phyloP scores from a whole-genome alignment of 2,329 filamentous ascomycete species.

The Blastomyces emzantsi region DNA sequence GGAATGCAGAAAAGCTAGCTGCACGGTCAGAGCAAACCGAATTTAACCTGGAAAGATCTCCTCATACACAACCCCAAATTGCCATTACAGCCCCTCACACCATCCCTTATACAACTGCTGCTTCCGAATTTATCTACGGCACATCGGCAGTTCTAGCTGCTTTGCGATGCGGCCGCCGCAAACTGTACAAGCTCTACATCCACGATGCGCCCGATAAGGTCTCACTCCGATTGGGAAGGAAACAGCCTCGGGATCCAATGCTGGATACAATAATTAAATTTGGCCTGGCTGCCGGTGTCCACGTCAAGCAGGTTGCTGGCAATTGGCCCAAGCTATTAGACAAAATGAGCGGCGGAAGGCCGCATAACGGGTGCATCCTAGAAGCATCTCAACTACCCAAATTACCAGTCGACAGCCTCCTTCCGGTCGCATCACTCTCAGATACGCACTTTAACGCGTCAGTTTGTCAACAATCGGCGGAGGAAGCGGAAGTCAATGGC shows the following conservation, averaged over 20 bases:
- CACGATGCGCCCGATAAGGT: constrained; percentile 45
- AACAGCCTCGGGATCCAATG: constrained; percentile 5
- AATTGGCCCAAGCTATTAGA: constrained; percentile 62
- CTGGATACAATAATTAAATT: constrained; percentile 30
- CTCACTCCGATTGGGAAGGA: constrained; percentile 38
- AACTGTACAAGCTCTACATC: constrained; percentile 78
- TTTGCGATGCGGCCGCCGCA: constrained; percentile 57
- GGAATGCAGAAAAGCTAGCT: neutral
- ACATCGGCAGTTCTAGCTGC: constrained; percentile 71
- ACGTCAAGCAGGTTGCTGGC: constrained; percentile 51
- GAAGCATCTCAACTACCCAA: constrained; percentile 78
- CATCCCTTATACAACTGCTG: constrained; percentile 68
- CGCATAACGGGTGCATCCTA: constrained; percentile 83
- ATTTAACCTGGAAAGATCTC: neutral
- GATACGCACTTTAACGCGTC: constrained; percentile 49
- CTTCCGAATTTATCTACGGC: constrained; percentile 88
- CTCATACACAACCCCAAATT: neutral
- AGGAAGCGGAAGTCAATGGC: constrained; percentile 69
- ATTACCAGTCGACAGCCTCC: constrained; percentile 54
- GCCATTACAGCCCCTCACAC: constrained; percentile 33
- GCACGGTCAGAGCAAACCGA: neutral
- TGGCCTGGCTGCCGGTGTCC: constrained; percentile 39
- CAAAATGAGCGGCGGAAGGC: constrained; percentile 70
- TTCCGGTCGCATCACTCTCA: constrained; percentile 39
- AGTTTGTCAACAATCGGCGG: constrained; percentile 59